Evolutionary conservation across 2,329 filamentous ascomycete genomes (phyloP).

Genomic region (Rhytidhysteron rufulum): DNA sequence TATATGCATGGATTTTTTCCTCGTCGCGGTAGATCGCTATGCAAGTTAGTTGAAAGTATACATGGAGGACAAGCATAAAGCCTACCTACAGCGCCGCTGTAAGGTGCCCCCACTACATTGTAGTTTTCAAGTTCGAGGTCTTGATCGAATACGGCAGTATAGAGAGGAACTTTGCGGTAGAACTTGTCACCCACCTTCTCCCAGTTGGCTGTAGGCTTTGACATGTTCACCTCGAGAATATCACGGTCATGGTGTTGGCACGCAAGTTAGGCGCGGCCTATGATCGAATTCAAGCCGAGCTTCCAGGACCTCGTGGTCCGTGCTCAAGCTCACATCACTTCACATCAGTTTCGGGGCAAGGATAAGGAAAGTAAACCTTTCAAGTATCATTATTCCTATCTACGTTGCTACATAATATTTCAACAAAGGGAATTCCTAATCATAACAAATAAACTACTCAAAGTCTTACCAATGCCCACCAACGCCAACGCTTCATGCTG

Average conservation of each 20-base stretch:
- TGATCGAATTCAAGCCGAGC: constrained; percentile 1
- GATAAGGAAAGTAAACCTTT: too few species aligned
- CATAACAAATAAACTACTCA: too few species aligned
- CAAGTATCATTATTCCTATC: too few species aligned
- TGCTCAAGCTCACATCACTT: constrained; percentile 8
- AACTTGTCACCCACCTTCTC: constrained; percentile 89
- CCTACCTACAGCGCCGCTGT: constrained; percentile 86
- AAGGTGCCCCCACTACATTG: constrained; percentile 84
- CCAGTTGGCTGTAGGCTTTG: constrained; percentile 81
- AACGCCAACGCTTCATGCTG: constrained; percentile 4
- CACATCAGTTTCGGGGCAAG: too few species aligned
- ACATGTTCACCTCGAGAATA: constrained; percentile 25
- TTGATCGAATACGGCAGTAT: constrained; percentile 87
- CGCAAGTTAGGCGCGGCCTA: constrained; percentile 5
- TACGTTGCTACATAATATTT: too few species aligned
- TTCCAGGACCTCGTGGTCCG: constrained; percentile 6
- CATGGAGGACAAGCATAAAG: constrained; percentile 1
- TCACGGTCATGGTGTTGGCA: constrained; percentile 8
- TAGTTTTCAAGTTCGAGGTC: constrained; percentile 95
- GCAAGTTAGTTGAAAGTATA: constrained; percentile 20
- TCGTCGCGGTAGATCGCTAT: constrained; percentile 86
- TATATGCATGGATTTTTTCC: constrained; percentile 74
- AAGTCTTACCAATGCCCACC: neutral
- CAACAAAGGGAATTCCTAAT: too few species aligned
- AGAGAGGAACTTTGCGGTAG: constrained; percentile 92